Base-by-base conservation (phyloP, 257 asterid genomes). In the Petunia axillaris region DNA sequence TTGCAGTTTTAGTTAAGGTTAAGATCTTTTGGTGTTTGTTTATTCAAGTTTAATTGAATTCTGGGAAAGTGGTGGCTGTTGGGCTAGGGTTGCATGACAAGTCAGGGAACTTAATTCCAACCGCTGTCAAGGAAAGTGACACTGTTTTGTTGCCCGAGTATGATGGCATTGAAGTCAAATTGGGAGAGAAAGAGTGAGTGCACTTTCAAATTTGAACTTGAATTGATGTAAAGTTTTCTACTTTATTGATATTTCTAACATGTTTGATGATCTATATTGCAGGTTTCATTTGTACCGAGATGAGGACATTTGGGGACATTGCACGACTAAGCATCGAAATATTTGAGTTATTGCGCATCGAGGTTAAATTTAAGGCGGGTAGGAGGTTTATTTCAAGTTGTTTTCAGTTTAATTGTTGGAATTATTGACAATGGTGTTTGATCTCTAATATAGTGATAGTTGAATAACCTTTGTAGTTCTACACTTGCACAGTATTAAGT, bases 101-200 rank as follows among this genome's bases (percentile, higher is more conserved):
- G 64, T 10, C 87, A 1, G 98, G 98, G 71, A 87, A 89, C 75
- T 7, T 4, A 13, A 88, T 93, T n/a, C 98, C 98, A 0, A 89
- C 89, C 4, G 91, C 92, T 76, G 93, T 95, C 38, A 95, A 95
- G 83, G 98, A 91, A 85, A 98, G 98, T 1, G 98, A 95, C 71
- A 90, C 93, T 7, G 98, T 95, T 80, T 93, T 95, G 71, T 85
- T 95, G 89, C 98, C 98, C 11, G 98, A 95, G 7, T 95, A 93
- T 25, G 98, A 98, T 16, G 98, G 98, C 10, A 93, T 97, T 64
- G 89, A 88, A 86, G 92, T 95, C 79, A 91, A 93, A 84, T 82
- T 95, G 88, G 97, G 89, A 14, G 98, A 91, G 39, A 95, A 94
- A 85, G 98, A 95, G 98, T 95, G 62, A 86, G 98, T 44, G 43